Percentiles rank a stretch among this genome's conserved stretches.
Evolutionary conservation across 2,329 filamentous ascomycete species (phyloP).

Genomic region (Exophiala phaeomuriformis): DNA sequence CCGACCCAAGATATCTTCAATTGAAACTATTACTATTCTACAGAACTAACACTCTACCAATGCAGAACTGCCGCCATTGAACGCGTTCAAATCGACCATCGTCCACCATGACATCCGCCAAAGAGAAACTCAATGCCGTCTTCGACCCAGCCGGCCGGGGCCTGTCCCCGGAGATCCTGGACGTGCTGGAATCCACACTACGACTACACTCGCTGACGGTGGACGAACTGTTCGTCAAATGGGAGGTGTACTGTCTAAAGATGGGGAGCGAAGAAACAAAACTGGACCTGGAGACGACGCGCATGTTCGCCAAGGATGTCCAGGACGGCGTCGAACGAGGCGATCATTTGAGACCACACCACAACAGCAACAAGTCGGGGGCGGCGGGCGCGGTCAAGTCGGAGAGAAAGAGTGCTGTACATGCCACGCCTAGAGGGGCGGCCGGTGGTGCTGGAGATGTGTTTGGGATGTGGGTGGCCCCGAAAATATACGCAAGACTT

Average conservation of each 20-base stretch:
- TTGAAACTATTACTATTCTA: too few relatives aligned
- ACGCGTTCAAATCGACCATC: not conserved
- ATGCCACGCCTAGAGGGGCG: conserved; percentile 47
- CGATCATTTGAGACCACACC: conserved; percentile 35
- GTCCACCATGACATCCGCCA: conserved; percentile 38
- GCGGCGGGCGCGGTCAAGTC: conserved; percentile 57
- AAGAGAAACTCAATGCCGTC: conserved; percentile 50
- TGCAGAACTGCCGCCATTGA: too few relatives aligned
- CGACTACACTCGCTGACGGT: conserved; percentile 70
- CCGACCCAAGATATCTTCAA: too few relatives aligned
- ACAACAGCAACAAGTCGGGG: not conserved
- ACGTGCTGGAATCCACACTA: conserved; percentile 78
- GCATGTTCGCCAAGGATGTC: conserved; percentile 76
- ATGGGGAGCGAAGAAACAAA: conserved; percentile 75
- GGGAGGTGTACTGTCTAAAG: conserved; percentile 96
- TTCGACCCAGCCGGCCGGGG: conserved; percentile 51
- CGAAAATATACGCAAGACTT: not conserved
- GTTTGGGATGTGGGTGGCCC: conserved; percentile 61
- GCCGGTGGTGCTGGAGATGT: conserved; percentile 58
- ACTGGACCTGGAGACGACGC: conserved; percentile 61
- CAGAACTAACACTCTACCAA: too few relatives aligned
- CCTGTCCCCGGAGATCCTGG: conserved; percentile 68
- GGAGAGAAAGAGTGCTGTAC: conserved; percentile 55
- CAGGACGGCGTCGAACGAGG: conserved; percentile 77
- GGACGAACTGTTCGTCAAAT: conserved; percentile 94